Conservation (phyloP, 2,329 filamentous ascomycete genomes). For the Tolypocladium tropicale region DNA sequence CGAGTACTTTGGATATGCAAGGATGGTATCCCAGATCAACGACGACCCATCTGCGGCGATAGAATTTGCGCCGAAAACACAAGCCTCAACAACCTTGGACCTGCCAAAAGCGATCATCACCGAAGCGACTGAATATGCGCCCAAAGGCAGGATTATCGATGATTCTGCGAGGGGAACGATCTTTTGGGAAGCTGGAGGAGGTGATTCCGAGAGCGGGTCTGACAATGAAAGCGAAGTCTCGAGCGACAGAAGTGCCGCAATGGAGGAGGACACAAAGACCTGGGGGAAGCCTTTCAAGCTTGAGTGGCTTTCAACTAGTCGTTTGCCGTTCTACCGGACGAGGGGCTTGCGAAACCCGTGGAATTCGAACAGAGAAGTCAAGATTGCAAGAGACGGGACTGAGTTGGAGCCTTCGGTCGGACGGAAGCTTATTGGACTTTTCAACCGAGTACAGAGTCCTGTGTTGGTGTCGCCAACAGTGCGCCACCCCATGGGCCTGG, state of each 20-base stretch:
- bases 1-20: constrained; percentile 91
- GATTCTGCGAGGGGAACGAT: constrained; percentile 91
- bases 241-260: constrained; percentile 28
- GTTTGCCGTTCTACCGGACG: constrained; percentile 81
- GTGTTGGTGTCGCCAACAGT: constrained; percentile 16
- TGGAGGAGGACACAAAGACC: constrained; percentile 46
- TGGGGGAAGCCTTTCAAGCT: constrained; percentile 90
- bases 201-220: constrained; percentile 35
- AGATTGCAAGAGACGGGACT: constrained; percentile 90
- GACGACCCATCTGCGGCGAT: constrained; percentile 62
- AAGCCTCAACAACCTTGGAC: constrained; percentile 49
- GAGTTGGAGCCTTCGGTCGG: constrained; percentile 81
- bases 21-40: constrained; percentile 78
- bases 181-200: constrained; percentile 80
- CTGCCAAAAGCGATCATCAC: constrained; percentile 73
- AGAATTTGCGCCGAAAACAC: constrained; percentile 56
- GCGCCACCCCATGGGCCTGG: constrained; percentile 22
- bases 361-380: constrained; percentile 92
- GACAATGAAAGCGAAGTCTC: constrained; percentile 31
- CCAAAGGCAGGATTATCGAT: constrained; percentile 79
- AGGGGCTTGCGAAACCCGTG: constrained; percentile 82
- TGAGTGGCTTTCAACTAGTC: constrained; percentile 77
- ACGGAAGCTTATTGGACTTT: constrained; percentile 65
- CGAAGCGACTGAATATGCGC: constrained; percentile 65
- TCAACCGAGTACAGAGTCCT: constrained; percentile 48